phyloP scores from a whole-genome alignment of 2,329 filamentous ascomycete genomes.

The Arthroderma uncinatum region DNA sequence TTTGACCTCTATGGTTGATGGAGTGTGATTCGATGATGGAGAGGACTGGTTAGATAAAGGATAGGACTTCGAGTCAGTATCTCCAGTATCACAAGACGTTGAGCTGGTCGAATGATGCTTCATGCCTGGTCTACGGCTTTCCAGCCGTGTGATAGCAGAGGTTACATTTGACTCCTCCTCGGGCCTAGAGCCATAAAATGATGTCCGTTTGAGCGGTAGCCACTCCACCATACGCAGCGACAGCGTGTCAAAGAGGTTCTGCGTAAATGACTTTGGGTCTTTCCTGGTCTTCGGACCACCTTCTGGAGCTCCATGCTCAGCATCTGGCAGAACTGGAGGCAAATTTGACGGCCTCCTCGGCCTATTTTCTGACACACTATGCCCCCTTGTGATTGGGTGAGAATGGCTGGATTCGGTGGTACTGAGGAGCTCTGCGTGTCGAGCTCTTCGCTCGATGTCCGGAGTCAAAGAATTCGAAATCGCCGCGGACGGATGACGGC shows the following conservation, averaged over 20 bases:
- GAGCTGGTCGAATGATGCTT: not conserved
- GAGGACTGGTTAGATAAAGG: not conserved
- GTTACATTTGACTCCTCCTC: not conserved
- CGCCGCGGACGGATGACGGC: slow-evolving; percentile 36
- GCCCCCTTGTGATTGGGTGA: not conserved
- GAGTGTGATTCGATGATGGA: slow-evolving; percentile 14
- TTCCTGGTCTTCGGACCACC: slow-evolving; percentile 29
- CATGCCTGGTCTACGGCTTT: not conserved
- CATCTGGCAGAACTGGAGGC: not conserved
- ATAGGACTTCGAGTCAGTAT: not conserved
- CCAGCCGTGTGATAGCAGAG: not conserved
- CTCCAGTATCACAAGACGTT: not conserved
- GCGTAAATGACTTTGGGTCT: slow-evolving; percentile 52
- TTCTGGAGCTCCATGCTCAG: not conserved
- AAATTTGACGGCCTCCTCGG: not conserved
- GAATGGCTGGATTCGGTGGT: not conserved
- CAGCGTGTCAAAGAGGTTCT: slow-evolving; percentile 44
- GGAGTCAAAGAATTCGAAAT: slow-evolving; percentile 6
- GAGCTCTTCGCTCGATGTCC: not conserved
- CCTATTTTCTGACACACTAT: not conserved
- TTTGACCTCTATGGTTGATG: slow-evolving; percentile 30
- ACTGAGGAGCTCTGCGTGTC: not conserved
- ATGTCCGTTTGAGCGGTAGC: slow-evolving; percentile 28
- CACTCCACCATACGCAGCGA: slow-evolving; percentile 38
- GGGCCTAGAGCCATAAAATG: not conserved